Conservation (phyloP, 1,284 basidiomycete genomes). For the Prillingera fragicola region DNA sequence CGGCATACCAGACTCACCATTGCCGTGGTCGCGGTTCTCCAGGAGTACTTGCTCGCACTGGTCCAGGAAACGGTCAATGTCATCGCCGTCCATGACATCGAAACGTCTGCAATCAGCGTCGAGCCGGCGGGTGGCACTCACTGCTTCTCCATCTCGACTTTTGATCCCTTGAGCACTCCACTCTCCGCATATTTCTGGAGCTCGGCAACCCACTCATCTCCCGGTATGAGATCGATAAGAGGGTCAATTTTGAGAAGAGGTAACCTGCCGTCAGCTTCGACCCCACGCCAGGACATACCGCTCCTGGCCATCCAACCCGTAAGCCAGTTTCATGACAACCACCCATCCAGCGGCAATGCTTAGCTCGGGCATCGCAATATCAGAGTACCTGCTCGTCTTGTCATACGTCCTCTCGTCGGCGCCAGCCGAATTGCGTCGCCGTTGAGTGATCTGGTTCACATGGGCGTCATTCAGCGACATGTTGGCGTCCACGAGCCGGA, state of each 20-base stretch:
- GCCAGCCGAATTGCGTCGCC: constrained; percentile 25
- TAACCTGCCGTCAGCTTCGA: constrained; percentile 12
- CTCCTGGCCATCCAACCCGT: constrained; percentile 67
- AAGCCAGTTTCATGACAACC: constrained; percentile 71
- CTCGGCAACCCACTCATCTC: constrained; percentile 54
- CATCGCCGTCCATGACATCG: constrained; percentile 19
- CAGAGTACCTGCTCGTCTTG: constrained; percentile 18
- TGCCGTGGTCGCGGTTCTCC: constrained; percentile 18
- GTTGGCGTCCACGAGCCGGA: constrained; percentile 34
- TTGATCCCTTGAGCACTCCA: constrained; percentile 26
- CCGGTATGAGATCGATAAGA: constrained; percentile 58
- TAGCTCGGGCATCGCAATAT: constrained; percentile 64
- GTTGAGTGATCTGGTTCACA: constrained; percentile 35
- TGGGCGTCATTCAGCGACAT: constrained; percentile 38
- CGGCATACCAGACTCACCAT: neutral
- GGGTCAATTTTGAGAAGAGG: constrained; percentile 43
- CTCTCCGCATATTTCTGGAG: constrained; percentile 47
- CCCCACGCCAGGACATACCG: constrained; percentile 53
- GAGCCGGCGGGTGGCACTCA: constrained; percentile 10
- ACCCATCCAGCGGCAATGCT: constrained; percentile 61
- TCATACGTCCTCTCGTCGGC: constrained; percentile 42
- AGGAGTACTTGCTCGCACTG: constrained; percentile 29
- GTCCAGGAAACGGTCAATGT: constrained; percentile 36
- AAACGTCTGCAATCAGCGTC: constrained; percentile 21
- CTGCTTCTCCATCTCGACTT: constrained; percentile 20